Evolutionary conservation across 2,329 filamentous ascomycete species (phyloP).

Genomic region (Mariannaea sp.): DNA sequence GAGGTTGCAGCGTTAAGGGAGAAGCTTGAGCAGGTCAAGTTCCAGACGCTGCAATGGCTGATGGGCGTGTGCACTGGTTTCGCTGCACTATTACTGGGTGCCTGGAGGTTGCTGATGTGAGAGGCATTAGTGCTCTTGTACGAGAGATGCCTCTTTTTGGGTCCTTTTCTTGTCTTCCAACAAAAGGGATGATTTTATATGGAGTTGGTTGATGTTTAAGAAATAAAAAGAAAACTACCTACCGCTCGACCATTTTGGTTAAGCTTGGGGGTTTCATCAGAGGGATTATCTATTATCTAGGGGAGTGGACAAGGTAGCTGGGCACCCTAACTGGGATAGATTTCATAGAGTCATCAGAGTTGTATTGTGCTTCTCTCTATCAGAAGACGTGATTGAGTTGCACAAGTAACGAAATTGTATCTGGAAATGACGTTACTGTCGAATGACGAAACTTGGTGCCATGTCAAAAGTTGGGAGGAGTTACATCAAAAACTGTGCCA

Average conservation of each 20-base stretch:
- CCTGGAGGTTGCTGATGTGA: slow-evolving; percentile 71
- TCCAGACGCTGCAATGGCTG: slow-evolving; percentile 96
- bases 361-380: neutral
- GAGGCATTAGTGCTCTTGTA: neutral
- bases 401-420: too few relatives aligned
- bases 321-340: slow-evolving; percentile 30
- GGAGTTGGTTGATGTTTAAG: neutral
- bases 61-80: slow-evolving; percentile 81
- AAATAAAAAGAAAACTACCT: neutral
- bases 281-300: neutral
- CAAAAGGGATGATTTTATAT: neutral
- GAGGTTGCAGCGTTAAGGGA: slow-evolving; percentile 90
- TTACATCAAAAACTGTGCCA: too few relatives aligned
- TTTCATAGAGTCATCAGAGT: slow-evolving; percentile 27
- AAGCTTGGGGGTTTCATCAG: neutral
- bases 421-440: too few relatives aligned
- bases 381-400: too few relatives aligned
- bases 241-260: too few relatives aligned
- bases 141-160: neutral
- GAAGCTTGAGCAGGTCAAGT: slow-evolving; percentile 96
- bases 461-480: too few relatives aligned
- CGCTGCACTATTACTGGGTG: slow-evolving; percentile 69
- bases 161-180: too few relatives aligned
- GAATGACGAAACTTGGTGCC: too few relatives aligned
- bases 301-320: slow-evolving; percentile 19